phyloP scores from a whole-genome alignment of 805 yeast genomes.

The Barnettozyma wickerhamii region DNA sequence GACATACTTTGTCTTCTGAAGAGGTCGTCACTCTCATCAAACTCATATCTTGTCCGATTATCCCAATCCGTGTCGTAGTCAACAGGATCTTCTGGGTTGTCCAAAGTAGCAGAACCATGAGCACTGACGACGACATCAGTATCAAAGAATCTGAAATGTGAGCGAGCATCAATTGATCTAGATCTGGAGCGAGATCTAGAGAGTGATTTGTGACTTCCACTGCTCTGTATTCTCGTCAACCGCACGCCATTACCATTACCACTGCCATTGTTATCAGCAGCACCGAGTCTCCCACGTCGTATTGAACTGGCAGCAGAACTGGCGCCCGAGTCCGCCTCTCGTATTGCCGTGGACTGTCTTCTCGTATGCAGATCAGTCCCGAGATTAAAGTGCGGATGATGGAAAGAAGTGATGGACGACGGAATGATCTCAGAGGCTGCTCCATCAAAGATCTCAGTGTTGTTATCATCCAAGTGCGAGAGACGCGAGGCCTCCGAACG shows the following conservation, averaged over 20 bases:
- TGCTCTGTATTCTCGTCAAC: constrained; percentile 23
- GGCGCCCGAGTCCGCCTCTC: constrained; percentile 12
- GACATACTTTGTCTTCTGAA: constrained; percentile 31
- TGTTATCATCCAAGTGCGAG: constrained; percentile 48
- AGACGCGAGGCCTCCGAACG: constrained; percentile 17
- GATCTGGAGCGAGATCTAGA: constrained; percentile 32
- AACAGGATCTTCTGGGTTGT: constrained; percentile 44
- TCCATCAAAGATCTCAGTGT: constrained; percentile 70
- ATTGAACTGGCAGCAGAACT: constrained; percentile 26
- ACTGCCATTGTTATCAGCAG: no score
- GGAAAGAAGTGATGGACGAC: constrained; percentile 72
- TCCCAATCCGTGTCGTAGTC: constrained; percentile 80
- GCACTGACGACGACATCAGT: constrained; percentile 81
- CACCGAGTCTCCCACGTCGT: constrained; percentile 25
- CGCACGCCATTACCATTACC: constrained; percentile 15
- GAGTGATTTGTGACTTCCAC: constrained; percentile 3
- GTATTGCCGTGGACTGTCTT: constrained; percentile 13
- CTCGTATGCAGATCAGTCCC: constrained; percentile 26
- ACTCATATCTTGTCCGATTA: constrained; percentile 23
- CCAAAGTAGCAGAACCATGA: constrained; percentile 79
- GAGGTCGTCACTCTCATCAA: constrained; percentile 36
- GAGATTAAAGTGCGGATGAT: constrained; percentile 65
- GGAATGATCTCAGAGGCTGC: constrained; percentile 75
- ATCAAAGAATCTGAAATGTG: constrained; percentile 75
- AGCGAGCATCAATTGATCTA: constrained; percentile 26